Base-by-base conservation (phyloP, 257 asterid species). In the Osmanthus fragrans region DNA sequence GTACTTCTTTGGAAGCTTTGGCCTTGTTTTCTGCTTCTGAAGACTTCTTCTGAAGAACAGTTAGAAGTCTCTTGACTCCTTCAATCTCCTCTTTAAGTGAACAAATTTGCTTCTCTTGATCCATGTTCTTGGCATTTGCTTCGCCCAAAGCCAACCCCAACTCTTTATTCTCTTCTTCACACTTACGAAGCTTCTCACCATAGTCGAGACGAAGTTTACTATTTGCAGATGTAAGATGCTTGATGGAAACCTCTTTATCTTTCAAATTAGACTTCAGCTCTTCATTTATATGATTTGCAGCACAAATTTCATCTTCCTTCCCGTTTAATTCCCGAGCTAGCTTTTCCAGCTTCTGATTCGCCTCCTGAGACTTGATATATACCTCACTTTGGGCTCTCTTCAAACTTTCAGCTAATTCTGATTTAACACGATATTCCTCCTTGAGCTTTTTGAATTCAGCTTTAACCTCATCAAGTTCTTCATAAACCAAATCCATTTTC, bases 401-500 rank as follows among this genome's bases (percentile, higher is more conserved):
- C 79, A 94, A 82, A 67, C 82, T 79, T 37, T 89, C 97, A 2
- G 93, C 85, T 37, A 92, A 84, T 65, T 90, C 90, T 39, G 70
- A 72, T 80, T 92, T 92, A 3, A 39, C 76, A 58, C 79, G 79
- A 81, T 76, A 88, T 81, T 90, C 88, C 60, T 69, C 85, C 77
- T 77, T 82, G 69, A 92, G 94, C 83, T 81, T 91, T 73, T 86
- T 90, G 72, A 90, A 71, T 85, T 92, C 94, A 47, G 90, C 85
- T 85, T 87, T 92, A 54, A 92, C 90, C 58, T 88, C 94, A 42
- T 94, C 97, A n/a, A 94, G 86, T 80, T 89, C 98, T 87, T 86
- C 91, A 68, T 88, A 83, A 64, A 80, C 81, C 15, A 70, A 60
- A 30, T 89, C 93, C 98, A 92, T 92, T 82, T 87, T 75, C 79